Percentiles rank a stretch among this genome's conserved stretches.
Evolutionary conservation across 441 rosid genomes (phyloP).

Genomic region (Mallotus repandus): DNA sequence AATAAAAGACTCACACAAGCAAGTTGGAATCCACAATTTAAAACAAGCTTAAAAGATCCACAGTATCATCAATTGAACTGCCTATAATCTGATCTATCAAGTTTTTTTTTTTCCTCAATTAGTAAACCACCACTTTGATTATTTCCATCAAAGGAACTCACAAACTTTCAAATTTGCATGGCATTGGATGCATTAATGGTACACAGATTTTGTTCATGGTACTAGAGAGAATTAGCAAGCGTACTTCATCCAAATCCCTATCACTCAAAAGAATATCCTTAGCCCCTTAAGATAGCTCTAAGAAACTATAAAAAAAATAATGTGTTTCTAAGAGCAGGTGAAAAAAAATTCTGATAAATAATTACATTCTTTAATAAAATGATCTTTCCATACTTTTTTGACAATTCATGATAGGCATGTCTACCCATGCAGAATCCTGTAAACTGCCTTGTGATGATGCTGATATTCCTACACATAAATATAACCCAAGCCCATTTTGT

Average conservation of each 20-base stretch:
- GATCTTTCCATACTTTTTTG: too few species aligned
- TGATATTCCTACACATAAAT: too few species aligned
- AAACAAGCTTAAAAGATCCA: neutral
- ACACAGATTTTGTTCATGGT: too few species aligned
- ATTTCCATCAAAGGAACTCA: neutral
- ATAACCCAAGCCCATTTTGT: too few species aligned
- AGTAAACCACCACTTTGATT: neutral
- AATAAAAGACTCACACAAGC: too few species aligned
- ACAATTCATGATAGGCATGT: too few species aligned
- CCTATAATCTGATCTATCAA: neutral
- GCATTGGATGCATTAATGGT: neutral
- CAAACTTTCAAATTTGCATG: neutral
- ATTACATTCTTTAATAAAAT: too few species aligned
- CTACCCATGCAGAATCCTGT: too few species aligned
- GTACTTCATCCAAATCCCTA: neutral
- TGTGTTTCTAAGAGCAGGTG: too few species aligned
- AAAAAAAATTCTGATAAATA: too few species aligned
- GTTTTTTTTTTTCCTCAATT: neutral
- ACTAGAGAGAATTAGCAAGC: neutral
- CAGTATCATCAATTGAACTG: neutral
- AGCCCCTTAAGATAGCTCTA: neutral
- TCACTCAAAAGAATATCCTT: neutral
- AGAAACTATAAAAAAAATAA: neutral
- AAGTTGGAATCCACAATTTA: neutral
- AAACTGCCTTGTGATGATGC: too few species aligned